These are phyloP conservation scores for Plectosphaerella cucumerina DNA, from an alignment of 2,329 filamentous ascomycete species.

Conservation along the genomic window DNA sequence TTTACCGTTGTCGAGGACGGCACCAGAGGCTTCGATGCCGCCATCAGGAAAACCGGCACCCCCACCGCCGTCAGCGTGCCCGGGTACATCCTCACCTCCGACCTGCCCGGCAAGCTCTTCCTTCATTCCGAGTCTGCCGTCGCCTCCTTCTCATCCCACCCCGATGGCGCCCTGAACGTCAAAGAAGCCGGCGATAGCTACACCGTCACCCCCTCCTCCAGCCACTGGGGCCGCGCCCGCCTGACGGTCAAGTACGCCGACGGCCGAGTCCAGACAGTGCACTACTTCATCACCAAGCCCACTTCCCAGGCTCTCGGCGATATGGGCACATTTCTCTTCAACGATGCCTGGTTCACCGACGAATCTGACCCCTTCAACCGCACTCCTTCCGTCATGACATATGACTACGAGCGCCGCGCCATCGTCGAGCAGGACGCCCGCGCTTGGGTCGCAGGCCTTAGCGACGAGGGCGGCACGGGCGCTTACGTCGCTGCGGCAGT, in stretches of 20 bases:
- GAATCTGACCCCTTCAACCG: conserved; percentile 49
- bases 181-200: conserved; percentile 28
- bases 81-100: conserved; percentile 48
- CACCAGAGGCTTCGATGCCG: conserved; percentile 42
- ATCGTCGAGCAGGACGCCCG: conserved; percentile 42
- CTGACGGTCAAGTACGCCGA: conserved; percentile 44
- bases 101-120: conserved; percentile 39
- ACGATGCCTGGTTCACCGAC: conserved; percentile 46
- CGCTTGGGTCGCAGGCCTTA: conserved; percentile 56
- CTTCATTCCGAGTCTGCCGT: conserved; percentile 36
- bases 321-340: conserved; percentile 50
- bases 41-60: conserved; percentile 34
- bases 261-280: conserved; percentile 45
- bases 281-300: conserved; percentile 51
- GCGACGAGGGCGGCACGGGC: conserved; percentile 55
- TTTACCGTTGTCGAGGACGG: conserved; percentile 42
- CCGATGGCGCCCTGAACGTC: conserved; percentile 30
- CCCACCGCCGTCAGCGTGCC: conserved; percentile 50
- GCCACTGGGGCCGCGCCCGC: conserved; percentile 44
- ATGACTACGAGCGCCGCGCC: conserved; percentile 43
- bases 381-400: conserved; percentile 51
- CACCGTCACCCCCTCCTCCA: conserved; percentile 34
- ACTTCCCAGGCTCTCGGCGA: conserved; percentile 37
- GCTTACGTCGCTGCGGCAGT: conserved; percentile 50
- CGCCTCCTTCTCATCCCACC: conserved; percentile 31